Evolutionary conservation across 208 protist species (phyloP), one percentile per base, ranked within the genome.

Genomic region (Acanthamoeba divionensis): DNA sequence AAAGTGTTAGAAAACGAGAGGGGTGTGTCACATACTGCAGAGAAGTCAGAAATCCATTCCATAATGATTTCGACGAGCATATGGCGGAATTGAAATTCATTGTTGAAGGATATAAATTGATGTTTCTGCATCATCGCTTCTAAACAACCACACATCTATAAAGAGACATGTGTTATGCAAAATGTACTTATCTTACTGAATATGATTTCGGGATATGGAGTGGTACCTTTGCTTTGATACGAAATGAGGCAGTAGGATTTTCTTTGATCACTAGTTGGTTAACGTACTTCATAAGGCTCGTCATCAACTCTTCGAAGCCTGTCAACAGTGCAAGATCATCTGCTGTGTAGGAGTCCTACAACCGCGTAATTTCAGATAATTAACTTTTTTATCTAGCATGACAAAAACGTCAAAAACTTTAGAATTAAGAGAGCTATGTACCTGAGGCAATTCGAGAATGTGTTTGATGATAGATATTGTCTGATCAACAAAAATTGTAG

Each of bases 161-260:
- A n/a, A n/a, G n/a, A 9, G 18, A 57, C 52, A 57, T 57, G 52
- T 15, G 18, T 21, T 15, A 21, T 57, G 52, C 52, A 21, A 15
- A 15, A 57, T 21, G 52, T 21, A 57, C 52, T 21, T 21, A n/a
- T n/a, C n/a, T n/a, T n/a, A n/a, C n/a, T n/a, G n/a, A n/a, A n/a
- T n/a, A n/a, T n/a, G n/a, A n/a, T n/a, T n/a, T n/a, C n/a, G n/a
- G n/a, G n/a, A n/a, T n/a, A n/a, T n/a, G 18, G 52, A 57, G 18
- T 18, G 36, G n/a, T n/a, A n/a, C n/a, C n/a, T 93, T 94, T 71
- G 79, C 88, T 71, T 94, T 94, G 36, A 92, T 93, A 36, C 88
- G 83, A 18, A 92, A 50, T 4, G 47, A 36, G 0, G 67, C 45
- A 0, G 41, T 41, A 8, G 71, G 71, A 48, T 55, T 80, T 33